These are phyloP conservation scores for Diutina pseudorugosa DNA, from an alignment of 1,139 yeast species.

Conservation along the genomic window DNA sequence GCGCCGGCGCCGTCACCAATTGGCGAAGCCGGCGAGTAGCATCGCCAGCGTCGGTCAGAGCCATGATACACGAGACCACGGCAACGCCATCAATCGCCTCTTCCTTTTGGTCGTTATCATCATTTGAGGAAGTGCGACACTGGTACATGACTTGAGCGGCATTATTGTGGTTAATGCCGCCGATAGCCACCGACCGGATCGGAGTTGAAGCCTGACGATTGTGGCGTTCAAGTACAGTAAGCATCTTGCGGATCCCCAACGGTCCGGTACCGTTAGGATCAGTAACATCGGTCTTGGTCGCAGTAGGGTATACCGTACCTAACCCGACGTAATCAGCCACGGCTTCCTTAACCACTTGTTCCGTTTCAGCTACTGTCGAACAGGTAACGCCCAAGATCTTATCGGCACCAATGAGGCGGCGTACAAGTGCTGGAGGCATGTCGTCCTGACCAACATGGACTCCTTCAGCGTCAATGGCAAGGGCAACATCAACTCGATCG, in stretches of 20 bases:
- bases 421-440: constrained; percentile 51
- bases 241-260: constrained; percentile 46
- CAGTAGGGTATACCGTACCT: constrained; percentile 71
- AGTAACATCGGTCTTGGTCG: constrained; percentile 48
- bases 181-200: constrained; percentile 57
- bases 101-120: constrained; percentile 11
- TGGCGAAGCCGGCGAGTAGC: constrained; percentile 32
- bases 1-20: constrained; percentile 10
- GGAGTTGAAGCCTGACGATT: constrained; percentile 13
- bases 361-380: constrained; percentile 45
- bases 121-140: constrained; percentile 21
- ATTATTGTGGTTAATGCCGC: constrained; percentile 69
- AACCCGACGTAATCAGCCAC: constrained; percentile 77
- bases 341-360: constrained; percentile 37
- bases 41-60: constrained; percentile 40
- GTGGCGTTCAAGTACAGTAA: constrained; percentile 32
- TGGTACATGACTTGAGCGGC: constrained; percentile 43
- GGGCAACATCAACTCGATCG: constrained; percentile 81
- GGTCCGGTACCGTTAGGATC: constrained; percentile 40
- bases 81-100: constrained; percentile 66
- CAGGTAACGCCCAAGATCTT: constrained; percentile 79
- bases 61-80: constrained; percentile 81
- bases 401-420: constrained; percentile 55
- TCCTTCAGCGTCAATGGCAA: constrained; percentile 86
- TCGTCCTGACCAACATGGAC: constrained; percentile 94